These are phyloP conservation scores for Phytophthora brassicae DNA, from an alignment of 352 stramenopile genomes.

Conservation along the genomic window DNA sequence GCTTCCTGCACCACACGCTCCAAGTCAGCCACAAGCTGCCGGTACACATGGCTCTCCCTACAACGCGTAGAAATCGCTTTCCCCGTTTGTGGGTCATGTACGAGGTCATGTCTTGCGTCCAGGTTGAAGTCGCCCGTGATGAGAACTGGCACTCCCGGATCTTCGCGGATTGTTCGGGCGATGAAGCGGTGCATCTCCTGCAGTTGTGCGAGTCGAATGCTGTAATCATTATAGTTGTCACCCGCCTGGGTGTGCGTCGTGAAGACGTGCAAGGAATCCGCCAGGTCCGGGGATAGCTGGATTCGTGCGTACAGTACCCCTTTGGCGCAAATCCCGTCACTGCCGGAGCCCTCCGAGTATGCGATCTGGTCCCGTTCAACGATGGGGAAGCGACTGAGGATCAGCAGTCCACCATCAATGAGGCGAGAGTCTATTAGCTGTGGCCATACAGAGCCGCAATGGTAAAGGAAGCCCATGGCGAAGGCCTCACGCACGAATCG, in stretches of 20 bases:
- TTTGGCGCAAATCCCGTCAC: slow-evolving; percentile 74
- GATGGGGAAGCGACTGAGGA: slow-evolving; percentile 84
- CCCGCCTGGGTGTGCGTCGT: slow-evolving; percentile 85
- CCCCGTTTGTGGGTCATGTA: slow-evolving; percentile 36
- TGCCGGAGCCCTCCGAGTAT: slow-evolving; percentile 60
- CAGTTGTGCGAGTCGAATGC: slow-evolving; percentile 61
- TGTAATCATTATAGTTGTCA: slow-evolving; percentile 45
- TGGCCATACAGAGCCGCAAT: slow-evolving; percentile 77
- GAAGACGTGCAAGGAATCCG: slow-evolving; percentile 80
- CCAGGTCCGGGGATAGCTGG: slow-evolving; percentile 66
- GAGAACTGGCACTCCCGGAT: slow-evolving; percentile 59
- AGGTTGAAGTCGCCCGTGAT: slow-evolving; percentile 84
- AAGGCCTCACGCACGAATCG: slow-evolving; percentile 56
- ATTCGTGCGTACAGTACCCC: slow-evolving; percentile 77
- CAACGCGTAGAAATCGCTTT: slow-evolving; percentile 39
- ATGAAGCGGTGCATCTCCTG: slow-evolving; percentile 70
- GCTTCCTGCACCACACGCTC: slow-evolving; percentile 40
- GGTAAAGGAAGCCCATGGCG: slow-evolving; percentile 68
- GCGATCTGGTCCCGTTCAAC: slow-evolving; percentile 62
- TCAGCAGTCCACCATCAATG: slow-evolving; percentile 77
- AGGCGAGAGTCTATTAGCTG: slow-evolving; percentile 47
- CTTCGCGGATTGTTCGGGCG: slow-evolving; percentile 41
- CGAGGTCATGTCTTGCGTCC: slow-evolving; percentile 71
- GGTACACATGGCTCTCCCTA: slow-evolving; percentile 62
- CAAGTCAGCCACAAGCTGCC: slow-evolving; percentile 53